phyloP scores from a whole-genome alignment of 371 early-diverging fungal genomes.

The Smittium culicis region DNA sequence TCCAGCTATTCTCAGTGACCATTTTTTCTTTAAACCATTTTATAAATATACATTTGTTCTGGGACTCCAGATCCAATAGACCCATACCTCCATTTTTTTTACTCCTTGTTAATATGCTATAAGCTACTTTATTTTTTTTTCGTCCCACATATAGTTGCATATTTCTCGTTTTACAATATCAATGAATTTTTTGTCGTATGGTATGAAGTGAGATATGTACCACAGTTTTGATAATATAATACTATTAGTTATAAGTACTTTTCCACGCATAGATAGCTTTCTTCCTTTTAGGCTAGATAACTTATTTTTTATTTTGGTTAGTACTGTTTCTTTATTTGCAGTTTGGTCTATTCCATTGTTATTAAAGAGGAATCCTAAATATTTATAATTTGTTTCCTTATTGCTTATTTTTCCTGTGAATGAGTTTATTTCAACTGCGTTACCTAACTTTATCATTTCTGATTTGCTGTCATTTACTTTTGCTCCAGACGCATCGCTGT shows the following conservation, averaged over 20 bases:
- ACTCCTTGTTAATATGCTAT: neutral
- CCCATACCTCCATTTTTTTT: neutral
- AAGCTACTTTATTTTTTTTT: neutral
- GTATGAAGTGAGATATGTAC: neutral
- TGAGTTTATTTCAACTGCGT: neutral
- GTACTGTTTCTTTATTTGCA: neutral
- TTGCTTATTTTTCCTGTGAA: neutral
- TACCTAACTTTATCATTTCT: conserved; percentile 9
- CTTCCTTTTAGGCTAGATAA: neutral
- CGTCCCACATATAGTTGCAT: neutral
- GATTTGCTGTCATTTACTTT: conserved; percentile 13
- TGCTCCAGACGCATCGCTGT: conserved; percentile 10
- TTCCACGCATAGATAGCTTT: neutral
- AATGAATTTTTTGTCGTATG: neutral
- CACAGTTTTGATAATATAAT: neutral
- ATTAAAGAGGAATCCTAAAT: neutral
- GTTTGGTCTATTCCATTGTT: neutral
- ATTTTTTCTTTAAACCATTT: no score
- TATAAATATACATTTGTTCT: no score
- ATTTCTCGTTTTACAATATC: neutral
- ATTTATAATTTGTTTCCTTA: neutral
- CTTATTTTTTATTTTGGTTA: neutral
- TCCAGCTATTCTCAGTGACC: no score
- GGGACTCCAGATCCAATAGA: no score
- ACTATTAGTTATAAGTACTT: neutral